Evolutionary conservation across 1,284 basidiomycete genomes (phyloP), one percentile per base, ranked within the genome.

Genomic region (Ceratobasidium sp.): DNA sequence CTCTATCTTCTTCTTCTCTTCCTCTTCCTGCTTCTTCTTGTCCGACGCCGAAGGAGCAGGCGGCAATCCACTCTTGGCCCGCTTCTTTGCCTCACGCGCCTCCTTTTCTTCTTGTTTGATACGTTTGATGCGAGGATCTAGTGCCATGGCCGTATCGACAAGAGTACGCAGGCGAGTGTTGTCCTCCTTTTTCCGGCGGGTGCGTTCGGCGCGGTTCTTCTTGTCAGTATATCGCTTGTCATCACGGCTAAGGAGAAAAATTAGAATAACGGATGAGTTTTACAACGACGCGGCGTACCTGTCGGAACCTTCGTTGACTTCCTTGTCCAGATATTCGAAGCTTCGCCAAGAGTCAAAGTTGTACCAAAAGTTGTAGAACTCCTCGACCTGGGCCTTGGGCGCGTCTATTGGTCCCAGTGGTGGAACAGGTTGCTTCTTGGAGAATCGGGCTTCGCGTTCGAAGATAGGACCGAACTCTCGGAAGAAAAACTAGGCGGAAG

Each of bases 171-270:
- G 82, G 78, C 96, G 92, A 1, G 94, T 92, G 72, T 90, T 98
- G 83, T 99, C 97, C 79, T 98, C 97, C 87, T 98, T 98, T 87
- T 99, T 99, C 82, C 95, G 87, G 72, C 94, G 88, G 1, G 94
- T 92, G 55, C 97, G 94, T 83, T 99, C 97, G 26, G 93, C 85
- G 82, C 97, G 97, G 89, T 99, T 99, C 88, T 99, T 99, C 87
- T 98, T 98, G 84, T 99, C 97, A 6, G 94, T 95, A 84, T 96
- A 98, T 52, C 97, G 93, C 84, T 99, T 98, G 81, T 99, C 96
- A 80, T 98, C 97, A 76, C 97, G 97, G 80, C 93, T 94, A 75
- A 18, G 16, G 30, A 39, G 36, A 16, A 57, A 6, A 28, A 18
- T 48, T 43, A 62, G 36, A 18, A 57, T 3, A 34, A 43, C 10